Evolutionary conservation across 2,329 filamentous ascomycete species (phyloP).

Genomic region (Xylaria sp.): DNA sequence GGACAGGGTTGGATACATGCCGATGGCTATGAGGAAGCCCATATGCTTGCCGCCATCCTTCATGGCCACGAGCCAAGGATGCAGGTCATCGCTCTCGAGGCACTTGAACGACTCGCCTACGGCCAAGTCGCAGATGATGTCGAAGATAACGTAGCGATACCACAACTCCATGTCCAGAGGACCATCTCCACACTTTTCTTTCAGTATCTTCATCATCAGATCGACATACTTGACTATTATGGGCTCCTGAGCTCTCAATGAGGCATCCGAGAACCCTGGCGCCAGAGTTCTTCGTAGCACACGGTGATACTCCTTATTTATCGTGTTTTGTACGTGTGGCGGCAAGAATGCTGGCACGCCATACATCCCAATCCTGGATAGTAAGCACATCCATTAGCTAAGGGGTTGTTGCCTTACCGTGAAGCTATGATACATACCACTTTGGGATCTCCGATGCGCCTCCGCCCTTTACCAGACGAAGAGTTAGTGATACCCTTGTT

Average conservation of each 20-base stretch:
- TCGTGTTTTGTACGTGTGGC: slow-evolving; percentile 26
- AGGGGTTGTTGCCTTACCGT: background rate
- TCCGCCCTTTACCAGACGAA: background rate
- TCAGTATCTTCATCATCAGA: slow-evolving; percentile 27
- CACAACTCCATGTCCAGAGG: background rate
- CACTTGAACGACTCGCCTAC: slow-evolving; percentile 6
- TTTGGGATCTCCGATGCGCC: background rate
- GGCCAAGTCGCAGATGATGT: slow-evolving; percentile 7
- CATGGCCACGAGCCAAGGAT: slow-evolving; percentile 18
- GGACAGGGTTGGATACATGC: slow-evolving; percentile 11
- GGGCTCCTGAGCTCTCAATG: slow-evolving; percentile 40
- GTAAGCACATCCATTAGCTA: background rate
- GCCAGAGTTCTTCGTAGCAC: slow-evolving; percentile 33
- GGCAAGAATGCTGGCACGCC: slow-evolving; percentile 16
- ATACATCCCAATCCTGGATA: slow-evolving; percentile 8
- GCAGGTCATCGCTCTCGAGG: background rate
- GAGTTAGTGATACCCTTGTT: background rate
- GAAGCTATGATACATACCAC: background rate
- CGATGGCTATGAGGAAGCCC: slow-evolving; percentile 9
- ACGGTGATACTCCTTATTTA: slow-evolving; percentile 31
- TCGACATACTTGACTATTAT: slow-evolving; percentile 37
- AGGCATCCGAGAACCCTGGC: slow-evolving; percentile 37
- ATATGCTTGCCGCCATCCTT: background rate
- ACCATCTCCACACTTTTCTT: slow-evolving; percentile 17
- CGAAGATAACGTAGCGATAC: slow-evolving; percentile 9